Evolutionary conservation across 2,329 filamentous ascomycete species (phyloP).

Genomic region (Aspergillus sp.): DNA sequence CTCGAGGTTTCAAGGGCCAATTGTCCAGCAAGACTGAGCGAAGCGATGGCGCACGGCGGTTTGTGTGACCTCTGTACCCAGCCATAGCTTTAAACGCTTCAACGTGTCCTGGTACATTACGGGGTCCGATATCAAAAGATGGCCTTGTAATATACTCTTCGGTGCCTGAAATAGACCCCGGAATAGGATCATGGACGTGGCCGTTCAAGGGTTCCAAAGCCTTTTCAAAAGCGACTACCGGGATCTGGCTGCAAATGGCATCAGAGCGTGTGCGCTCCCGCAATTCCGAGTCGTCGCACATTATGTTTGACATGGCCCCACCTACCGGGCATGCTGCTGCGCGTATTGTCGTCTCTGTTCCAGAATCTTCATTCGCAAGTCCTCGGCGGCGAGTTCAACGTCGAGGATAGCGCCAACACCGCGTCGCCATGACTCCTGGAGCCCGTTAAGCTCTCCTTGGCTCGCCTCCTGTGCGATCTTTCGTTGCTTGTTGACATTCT

Average conservation of each 20-base stretch:
- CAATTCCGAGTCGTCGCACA: neutral
- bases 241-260: neutral
- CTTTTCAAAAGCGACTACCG: neutral
- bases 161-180: neutral
- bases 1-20: neutral
- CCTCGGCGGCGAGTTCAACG: constrained; percentile 80
- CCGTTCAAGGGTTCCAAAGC: no score
- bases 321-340: constrained; percentile 33
- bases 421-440: constrained; percentile 77
- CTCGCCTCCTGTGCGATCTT: constrained; percentile 69
- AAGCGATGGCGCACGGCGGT: neutral
- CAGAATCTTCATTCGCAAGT: constrained; percentile 65
- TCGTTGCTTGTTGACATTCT: constrained; percentile 70
- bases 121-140: neutral
- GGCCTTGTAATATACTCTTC: neutral
- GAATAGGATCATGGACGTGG: neutral
- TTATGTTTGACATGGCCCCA: neutral
- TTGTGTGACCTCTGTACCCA: neutral
- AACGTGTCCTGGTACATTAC: neutral
- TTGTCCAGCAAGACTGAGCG: neutral
- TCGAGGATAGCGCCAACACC: constrained; percentile 80
- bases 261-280: neutral
- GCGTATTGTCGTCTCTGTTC: constrained; percentile 54
- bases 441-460: constrained; percentile 67
- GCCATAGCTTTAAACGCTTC: neutral